A percentile compares a stretch with the other conserved stretches of the same genome.
phyloP scores from a whole-genome alignment of 2,329 filamentous ascomycete species.

The Zopfia rhizophila region DNA sequence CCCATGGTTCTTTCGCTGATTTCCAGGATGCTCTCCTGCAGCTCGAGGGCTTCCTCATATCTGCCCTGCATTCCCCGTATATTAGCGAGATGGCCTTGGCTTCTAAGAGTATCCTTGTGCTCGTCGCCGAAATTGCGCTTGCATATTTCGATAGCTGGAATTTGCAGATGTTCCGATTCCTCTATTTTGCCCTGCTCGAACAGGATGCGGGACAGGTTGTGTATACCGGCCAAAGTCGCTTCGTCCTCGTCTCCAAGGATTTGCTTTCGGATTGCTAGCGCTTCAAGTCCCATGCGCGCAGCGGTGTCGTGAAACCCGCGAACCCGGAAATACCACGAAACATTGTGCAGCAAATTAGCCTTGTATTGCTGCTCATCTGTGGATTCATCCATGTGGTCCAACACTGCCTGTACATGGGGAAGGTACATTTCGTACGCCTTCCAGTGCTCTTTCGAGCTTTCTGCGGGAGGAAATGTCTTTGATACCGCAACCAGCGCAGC shows the following conservation, averaged over 20 bases:
- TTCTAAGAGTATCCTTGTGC: conserved; percentile 5
- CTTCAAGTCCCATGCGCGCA: conserved; percentile 14
- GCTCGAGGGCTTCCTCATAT: conserved; percentile 13
- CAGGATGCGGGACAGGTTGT: conserved; percentile 14
- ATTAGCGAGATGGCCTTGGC: conserved; percentile 10
- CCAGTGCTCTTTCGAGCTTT: conserved; percentile 15
- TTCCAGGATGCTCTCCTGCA: conserved; percentile 13
- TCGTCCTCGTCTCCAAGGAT: conserved; percentile 15
- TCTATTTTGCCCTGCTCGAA: conserved; percentile 16
- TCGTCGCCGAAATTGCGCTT: conserved; percentile 7
- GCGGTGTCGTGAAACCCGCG: conserved; percentile 16
- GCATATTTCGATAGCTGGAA: conserved; percentile 14
- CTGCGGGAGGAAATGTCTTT: conserved; percentile 6
- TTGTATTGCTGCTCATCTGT: conserved; percentile 6
- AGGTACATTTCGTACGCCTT: conserved; percentile 14
- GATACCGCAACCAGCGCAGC: conserved; percentile 12
- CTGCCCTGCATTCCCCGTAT: conserved; percentile 15
- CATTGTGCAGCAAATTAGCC: conserved; percentile 14
- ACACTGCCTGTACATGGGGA: conserved; percentile 15
- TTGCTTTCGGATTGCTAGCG: conserved; percentile 10
- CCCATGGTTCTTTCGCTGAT: conserved; percentile 10
- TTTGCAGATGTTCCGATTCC: conserved; percentile 12
- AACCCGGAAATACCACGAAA: conserved; percentile 15
- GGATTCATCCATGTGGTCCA: conserved; percentile 8
- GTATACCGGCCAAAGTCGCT: conserved; percentile 10